Evolutionary conservation across 345 rosid species (phyloP).

Genomic region (Rubroshorea leprosula): DNA sequence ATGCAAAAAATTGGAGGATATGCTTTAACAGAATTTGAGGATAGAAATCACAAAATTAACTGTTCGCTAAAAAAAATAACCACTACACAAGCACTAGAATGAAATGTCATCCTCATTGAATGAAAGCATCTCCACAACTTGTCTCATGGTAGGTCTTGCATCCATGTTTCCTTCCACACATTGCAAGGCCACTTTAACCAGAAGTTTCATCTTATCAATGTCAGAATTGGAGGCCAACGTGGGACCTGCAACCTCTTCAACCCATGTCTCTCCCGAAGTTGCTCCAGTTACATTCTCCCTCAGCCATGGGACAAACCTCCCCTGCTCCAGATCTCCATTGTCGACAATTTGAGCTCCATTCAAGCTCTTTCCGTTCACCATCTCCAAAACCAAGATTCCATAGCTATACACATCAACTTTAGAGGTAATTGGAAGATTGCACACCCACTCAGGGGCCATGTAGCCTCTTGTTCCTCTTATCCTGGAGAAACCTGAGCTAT

Average conservation of each 20-base stretch:
- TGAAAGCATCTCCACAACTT: constrained; percentile 28
- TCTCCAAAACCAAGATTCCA: constrained; percentile 1
- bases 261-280: constrained; percentile 7
- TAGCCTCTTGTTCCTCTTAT: constrained; percentile 5
- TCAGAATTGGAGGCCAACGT: constrained; percentile 6
- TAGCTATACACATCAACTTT: constrained; percentile 11
- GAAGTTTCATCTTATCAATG: constrained; percentile 12
- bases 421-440: constrained; percentile 5
- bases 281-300: constrained; percentile 13
- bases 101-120: neutral
- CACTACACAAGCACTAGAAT: no score
- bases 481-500: neutral
- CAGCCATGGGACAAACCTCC: constrained; percentile 15
- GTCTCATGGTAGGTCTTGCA: constrained; percentile 29
- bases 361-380: neutral
- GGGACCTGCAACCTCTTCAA: constrained; percentile 21
- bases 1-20: no score
- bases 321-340: neutral
- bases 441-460: constrained; percentile 2
- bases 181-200: constrained; percentile 23
- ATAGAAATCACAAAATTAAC: no score
- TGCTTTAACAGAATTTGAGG: no score
- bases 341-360: neutral
- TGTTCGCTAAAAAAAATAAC: no score
- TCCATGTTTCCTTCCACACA: constrained; percentile 28